phyloP scores from a whole-genome alignment of 2,329 filamentous ascomycete genomes.

The Aspergillus cejpii region DNA sequence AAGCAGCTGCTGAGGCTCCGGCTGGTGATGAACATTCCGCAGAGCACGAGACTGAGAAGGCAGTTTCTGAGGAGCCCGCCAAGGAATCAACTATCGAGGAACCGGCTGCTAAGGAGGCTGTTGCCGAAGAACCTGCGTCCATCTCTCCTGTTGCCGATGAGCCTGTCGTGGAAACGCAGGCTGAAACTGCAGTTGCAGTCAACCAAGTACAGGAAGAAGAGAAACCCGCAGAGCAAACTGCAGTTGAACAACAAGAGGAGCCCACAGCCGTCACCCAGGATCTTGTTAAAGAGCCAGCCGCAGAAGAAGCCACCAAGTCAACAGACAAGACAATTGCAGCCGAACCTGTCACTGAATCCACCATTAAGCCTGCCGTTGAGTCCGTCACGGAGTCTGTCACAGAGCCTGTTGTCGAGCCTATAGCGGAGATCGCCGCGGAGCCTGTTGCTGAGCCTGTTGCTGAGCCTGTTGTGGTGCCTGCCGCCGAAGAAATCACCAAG shows the following conservation, averaged over 20 bases:
- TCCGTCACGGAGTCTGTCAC: slow-evolving; percentile 3
- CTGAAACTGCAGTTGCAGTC: background rate
- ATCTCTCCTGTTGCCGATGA: too few relatives aligned
- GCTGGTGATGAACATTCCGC: slow-evolving; percentile 5
- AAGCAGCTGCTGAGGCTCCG: slow-evolving; percentile 6
- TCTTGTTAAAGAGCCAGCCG: background rate
- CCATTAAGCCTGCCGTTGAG: slow-evolving; percentile 3
- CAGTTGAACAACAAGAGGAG: slow-evolving; percentile 1
- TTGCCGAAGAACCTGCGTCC: background rate
- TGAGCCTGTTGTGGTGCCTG: slow-evolving; percentile 2
- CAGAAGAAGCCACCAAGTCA: background rate
- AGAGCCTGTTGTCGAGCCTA: slow-evolving; percentile 3
- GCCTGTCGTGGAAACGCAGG: background rate
- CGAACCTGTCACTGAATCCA: slow-evolving; percentile 3
- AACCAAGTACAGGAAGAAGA: background rate
- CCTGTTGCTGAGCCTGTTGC: slow-evolving; percentile 4
- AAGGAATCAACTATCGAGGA: slow-evolving; percentile 5
- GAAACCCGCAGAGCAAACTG: slow-evolving; percentile 1
- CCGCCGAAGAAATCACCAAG: slow-evolving; percentile 2
- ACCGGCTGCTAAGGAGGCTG: background rate
- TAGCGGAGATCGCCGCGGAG: slow-evolving; percentile 4
- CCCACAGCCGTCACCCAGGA: background rate
- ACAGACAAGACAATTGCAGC: background rate
- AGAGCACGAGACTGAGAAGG: background rate
- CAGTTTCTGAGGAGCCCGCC: background rate